Evolutionary conservation across 257 asterid genomes (phyloP).

Genomic region (Solanum corneliomulleri): DNA sequence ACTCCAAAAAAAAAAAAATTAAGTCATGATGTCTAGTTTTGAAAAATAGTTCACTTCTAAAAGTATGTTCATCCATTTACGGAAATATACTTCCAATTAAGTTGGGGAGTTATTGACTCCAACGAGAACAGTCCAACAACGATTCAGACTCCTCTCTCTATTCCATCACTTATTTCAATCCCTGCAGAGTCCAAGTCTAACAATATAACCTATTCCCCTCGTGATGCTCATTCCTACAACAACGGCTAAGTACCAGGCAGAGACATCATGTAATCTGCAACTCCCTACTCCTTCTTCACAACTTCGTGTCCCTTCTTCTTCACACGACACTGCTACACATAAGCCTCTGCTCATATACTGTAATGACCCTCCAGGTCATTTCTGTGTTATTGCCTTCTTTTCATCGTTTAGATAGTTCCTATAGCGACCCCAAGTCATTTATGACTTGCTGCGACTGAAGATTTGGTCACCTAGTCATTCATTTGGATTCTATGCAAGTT

Average conservation of each 20-base stretch:
- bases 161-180: background rate
- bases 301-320: background rate
- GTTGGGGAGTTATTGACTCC: background rate
- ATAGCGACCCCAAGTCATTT: background rate
- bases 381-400: background rate
- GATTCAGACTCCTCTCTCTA: background rate
- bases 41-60: background rate
- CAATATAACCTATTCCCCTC: background rate
- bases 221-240: background rate
- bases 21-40: background rate
- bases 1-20: background rate
- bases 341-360: background rate
- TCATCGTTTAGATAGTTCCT: background rate
- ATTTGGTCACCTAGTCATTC: background rate
- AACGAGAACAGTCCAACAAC: background rate
- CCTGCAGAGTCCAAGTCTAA: background rate
- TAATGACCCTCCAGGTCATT: background rate
- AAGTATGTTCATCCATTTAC: background rate
- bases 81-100: conserved; percentile 22
- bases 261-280: background rate
- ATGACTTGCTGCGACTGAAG: background rate
- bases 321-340: background rate
- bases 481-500: too few species aligned
- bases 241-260: background rate
- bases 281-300: background rate